Conservation (phyloP, 1,284 basidiomycete species). For the Naganishia sp. region DNA sequence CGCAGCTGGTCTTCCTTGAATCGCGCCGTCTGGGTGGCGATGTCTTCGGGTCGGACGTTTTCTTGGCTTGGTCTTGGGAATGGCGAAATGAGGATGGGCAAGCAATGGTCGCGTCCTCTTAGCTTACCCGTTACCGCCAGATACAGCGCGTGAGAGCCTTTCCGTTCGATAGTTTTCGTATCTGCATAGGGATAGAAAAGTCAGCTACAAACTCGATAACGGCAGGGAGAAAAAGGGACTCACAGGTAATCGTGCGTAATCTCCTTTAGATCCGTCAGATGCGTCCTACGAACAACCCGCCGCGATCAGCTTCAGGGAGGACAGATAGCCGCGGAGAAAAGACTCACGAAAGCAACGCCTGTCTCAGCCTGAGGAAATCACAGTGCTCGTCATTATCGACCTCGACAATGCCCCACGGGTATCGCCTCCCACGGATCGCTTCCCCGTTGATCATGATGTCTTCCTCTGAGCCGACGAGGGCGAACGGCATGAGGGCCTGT, state of each 20-base stretch:
- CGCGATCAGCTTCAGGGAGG: too few species aligned
- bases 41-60: slow-evolving; percentile 89
- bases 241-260: slow-evolving; percentile 83
- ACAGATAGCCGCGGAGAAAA: neutral
- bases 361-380: slow-evolving; percentile 89
- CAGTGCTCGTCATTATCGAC: slow-evolving; percentile 99
- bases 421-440: slow-evolving; percentile 83
- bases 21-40: slow-evolving; percentile 92
- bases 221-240: slow-evolving; percentile 58
- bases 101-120: neutral
- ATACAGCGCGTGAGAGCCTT: slow-evolving; percentile 91
- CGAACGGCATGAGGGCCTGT: slow-evolving; percentile 87
- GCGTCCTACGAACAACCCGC: slow-evolving; percentile 64
- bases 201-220: neutral
- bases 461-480: slow-evolving; percentile 95
- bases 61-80: slow-evolving; percentile 62
- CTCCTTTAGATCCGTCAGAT: slow-evolving; percentile 86
- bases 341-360: slow-evolving; percentile 79
- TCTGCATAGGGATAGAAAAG: slow-evolving; percentile 33
- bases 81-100: too few species aligned
- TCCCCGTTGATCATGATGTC: slow-evolving; percentile 92
- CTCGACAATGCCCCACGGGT: slow-evolving; percentile 98
- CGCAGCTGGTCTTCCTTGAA: slow-evolving; percentile 99
- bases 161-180: slow-evolving; percentile 96
- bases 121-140: slow-evolving; percentile 74